Conservation (phyloP, 2,329 filamentous ascomycete genomes). For the Didymella glomerata region DNA sequence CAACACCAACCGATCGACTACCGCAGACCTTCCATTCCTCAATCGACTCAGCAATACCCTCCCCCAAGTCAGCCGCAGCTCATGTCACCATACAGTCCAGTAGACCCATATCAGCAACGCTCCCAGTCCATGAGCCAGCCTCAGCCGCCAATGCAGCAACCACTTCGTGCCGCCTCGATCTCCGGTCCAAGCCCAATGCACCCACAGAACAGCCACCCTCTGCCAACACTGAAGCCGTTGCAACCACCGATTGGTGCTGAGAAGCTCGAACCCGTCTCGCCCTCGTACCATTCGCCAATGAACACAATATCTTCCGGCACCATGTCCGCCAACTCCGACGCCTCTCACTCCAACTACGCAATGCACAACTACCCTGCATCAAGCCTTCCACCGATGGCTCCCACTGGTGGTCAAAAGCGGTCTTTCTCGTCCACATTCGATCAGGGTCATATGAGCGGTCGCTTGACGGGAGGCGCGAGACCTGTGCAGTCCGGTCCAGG, state of each 20-base stretch:
- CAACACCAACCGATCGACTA: conserved; percentile 52
- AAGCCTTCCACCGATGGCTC: conserved; percentile 36
- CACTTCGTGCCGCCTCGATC: conserved; percentile 43
- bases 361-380: conserved; percentile 39
- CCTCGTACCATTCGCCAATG: conserved; percentile 52
- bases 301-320: conserved; percentile 40
- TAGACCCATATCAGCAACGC: conserved; percentile 51
- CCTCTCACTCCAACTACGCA: conserved; percentile 37
- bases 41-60: conserved; percentile 47
- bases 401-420: conserved; percentile 53
- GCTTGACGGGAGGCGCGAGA: conserved; percentile 56
- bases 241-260: conserved; percentile 43
- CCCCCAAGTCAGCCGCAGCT: conserved; percentile 41
- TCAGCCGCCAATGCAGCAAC: conserved; percentile 45
- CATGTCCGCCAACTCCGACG: conserved; percentile 48
- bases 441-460: conserved; percentile 54
- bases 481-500: conserved; percentile 46
- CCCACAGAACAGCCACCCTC: conserved; percentile 45
- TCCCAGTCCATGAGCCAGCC: conserved; percentile 49
- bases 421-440: conserved; percentile 58
- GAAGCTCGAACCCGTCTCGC: conserved; percentile 56
- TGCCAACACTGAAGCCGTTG: conserved; percentile 56
- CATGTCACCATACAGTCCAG: conserved; percentile 45
- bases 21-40: conserved; percentile 52
- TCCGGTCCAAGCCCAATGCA: conserved; percentile 40